Conservation (phyloP, 257 asterid species). For the Linderniella brevidens region DNA sequence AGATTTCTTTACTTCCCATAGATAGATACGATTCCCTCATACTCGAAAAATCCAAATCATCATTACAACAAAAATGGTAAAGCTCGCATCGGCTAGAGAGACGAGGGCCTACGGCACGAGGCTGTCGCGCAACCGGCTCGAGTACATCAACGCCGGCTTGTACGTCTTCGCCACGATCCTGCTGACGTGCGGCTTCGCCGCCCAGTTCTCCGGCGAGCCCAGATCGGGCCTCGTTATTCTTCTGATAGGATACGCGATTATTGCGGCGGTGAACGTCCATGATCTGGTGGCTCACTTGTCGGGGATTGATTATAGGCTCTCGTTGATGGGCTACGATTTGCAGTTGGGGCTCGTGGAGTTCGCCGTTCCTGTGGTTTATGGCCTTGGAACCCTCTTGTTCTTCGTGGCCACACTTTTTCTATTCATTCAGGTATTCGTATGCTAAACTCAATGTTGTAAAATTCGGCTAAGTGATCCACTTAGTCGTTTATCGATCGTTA, state of each 20-base stretch:
- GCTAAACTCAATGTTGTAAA: no score
- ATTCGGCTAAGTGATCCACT: no score
- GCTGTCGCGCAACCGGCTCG: conserved; percentile 33
- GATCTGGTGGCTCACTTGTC: conserved; percentile 82
- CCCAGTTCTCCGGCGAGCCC: conserved; percentile 45
- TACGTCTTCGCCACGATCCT: conserved; percentile 56
- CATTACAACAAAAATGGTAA: conserved; percentile 40
- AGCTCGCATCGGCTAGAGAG: conserved; percentile 77
- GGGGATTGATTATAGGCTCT: conserved; percentile 41
- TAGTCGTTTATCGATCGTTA: no score
- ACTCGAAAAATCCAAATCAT: no score
- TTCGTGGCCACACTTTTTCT: conserved; percentile 56
- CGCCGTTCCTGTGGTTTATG: conserved; percentile 46
- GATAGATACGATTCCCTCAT: no score
- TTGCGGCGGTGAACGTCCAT: conserved; percentile 43
- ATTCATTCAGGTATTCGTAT: conserved; percentile 48
- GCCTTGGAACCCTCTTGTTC: conserved; percentile 27
- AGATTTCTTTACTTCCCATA: no score
- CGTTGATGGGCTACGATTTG: conserved; percentile 34
- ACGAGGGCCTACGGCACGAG: conserved; percentile 66
- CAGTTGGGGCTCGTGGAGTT: conserved; percentile 69
- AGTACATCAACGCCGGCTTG: conserved; percentile 79
- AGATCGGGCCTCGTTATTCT: conserved; percentile 55
- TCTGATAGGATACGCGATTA: conserved; percentile 25
- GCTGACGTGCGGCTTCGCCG: conserved; percentile 48